Base-by-base conservation (phyloP, 2,329 filamentous ascomycete genomes). In the Leptographium lundbergii region DNA sequence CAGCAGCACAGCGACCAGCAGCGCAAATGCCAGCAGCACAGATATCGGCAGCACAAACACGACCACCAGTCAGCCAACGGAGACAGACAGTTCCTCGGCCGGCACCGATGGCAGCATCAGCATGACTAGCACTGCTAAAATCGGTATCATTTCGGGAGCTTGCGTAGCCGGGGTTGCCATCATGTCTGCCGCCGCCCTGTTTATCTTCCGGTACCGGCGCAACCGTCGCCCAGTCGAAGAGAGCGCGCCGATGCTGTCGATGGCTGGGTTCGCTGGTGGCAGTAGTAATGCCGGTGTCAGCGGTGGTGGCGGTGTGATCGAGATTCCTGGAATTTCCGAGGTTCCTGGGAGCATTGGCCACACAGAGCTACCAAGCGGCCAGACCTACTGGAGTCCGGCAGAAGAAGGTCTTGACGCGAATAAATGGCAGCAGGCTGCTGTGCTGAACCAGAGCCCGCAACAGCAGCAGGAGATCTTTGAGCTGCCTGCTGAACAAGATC, bases 161-260 rank as follows among this genome's bases (percentile, higher is more conserved):
- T 59, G 56, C 10, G 63, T 64, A 4, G 64, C 59, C 6, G 66
- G 62, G 22, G 56, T 63, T 1, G 63, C 63, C 7, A 57, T 67
- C 32, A 4, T 68, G 4, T 65, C 63, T 3, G 63, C 58, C 0
- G 60, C 57, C 0, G 27, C 66, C 1, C 58, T 62, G 7, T 65
- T 66, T 60, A 60, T 67, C 14, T 29, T 69, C 11, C 66, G 67
- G 10, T 61, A 64, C 51, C 62, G 66, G 34, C 64, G 62, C 52
- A 63, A 58, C 29, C 65, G 61, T 32, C 56, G 61, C 14, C 6
- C n/a, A 4, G 39, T 14, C 56, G 67, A 69, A 29, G 68, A 71
- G 59, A 65, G 65, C 29, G 67, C 66, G 39, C 67, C 67, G 7
- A 69, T 71, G 67, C 64, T 69, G 17, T 42, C 25, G 55, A 24